A percentile compares a stretch with the other conserved stretches of the same genome.
Evolutionary conservation across 2,329 filamentous ascomycete species (phyloP).

Genomic region (Thielaviopsis ethacetica): DNA sequence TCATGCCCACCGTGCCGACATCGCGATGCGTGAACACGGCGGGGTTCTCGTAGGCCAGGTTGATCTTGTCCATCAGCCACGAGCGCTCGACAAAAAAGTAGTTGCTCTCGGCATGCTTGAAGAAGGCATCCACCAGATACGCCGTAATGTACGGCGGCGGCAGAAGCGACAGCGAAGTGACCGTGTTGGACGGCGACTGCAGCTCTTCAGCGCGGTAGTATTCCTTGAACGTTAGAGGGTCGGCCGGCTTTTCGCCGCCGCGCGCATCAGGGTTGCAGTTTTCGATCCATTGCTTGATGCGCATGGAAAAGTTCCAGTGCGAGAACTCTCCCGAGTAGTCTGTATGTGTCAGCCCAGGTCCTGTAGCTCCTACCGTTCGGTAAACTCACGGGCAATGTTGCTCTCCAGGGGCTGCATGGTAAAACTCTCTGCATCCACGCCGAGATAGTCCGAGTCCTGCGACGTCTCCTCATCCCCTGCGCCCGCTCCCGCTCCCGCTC

Average conservation of each 20-base stretch:
- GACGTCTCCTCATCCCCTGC: slow-evolving; percentile 5
- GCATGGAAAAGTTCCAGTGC: slow-evolving; percentile 36
- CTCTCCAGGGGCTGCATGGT: slow-evolving; percentile 25
- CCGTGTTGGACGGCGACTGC: slow-evolving; percentile 23
- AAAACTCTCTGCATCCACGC: slow-evolving; percentile 23
- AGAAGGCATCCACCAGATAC: slow-evolving; percentile 30
- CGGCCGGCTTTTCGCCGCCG: slow-evolving; percentile 5
- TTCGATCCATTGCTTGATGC: slow-evolving; percentile 33
- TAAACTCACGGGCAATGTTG: slow-evolving; percentile 24
- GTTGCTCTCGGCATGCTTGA: slow-evolving; percentile 30
- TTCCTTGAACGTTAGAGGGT: slow-evolving; percentile 20
- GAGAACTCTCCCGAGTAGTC: slow-evolving; percentile 37
- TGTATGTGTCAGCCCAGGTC: slow-evolving; percentile 13
- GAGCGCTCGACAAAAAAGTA: slow-evolving; percentile 30
- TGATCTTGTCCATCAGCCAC: slow-evolving; percentile 26
- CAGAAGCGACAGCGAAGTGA: slow-evolving; percentile 24
- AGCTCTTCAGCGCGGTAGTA: slow-evolving; percentile 31
- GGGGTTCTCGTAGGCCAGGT: slow-evolving; percentile 25
- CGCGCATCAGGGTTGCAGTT: slow-evolving; percentile 16
- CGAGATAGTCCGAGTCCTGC: slow-evolving; percentile 14
- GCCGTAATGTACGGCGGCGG: slow-evolving; percentile 30
- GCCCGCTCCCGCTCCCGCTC: background rate
- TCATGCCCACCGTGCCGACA: slow-evolving; percentile 26
- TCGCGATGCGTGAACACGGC: slow-evolving; percentile 23
- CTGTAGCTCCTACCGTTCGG: background rate